These are phyloP conservation scores for Zanthoxylum bungeanum DNA, from an alignment of 345 rosid species.

Conservation along the genomic window DNA sequence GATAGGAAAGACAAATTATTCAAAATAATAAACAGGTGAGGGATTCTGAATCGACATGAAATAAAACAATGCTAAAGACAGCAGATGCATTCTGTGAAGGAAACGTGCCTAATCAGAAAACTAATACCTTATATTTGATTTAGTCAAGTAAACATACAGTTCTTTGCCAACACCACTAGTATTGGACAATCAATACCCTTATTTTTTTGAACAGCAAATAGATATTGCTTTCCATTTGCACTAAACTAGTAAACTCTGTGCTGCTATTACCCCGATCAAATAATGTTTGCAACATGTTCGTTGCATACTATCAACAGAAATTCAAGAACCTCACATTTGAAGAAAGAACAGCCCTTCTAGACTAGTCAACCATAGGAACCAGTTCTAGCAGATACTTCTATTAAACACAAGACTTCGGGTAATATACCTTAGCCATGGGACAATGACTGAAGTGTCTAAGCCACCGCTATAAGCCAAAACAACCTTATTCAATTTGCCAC, in stretches of 20 bases:
- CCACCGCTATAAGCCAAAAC: slow-evolving; percentile 98
- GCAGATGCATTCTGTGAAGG: not conserved
- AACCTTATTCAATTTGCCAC: slow-evolving; percentile 85
- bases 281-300: not conserved
- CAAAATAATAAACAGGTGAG: not conserved
- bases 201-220: not conserved
- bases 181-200: not conserved
- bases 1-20: not conserved
- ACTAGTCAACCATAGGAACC: not conserved
- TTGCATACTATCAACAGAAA: not conserved
- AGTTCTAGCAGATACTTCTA: slow-evolving; percentile 1
- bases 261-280: not conserved
- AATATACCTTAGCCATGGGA: slow-evolving; percentile 90
- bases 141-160: slow-evolving; percentile 5
- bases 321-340: not conserved
- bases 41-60: not conserved
- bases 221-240: too few species aligned
- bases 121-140: not conserved
- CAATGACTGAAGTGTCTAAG: slow-evolving; percentile 92
- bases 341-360: not conserved
- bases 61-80: not conserved
- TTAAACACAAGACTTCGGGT: slow-evolving; percentile 13
- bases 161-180: not conserved
- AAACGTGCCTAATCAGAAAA: not conserved
- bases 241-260: not conserved